phyloP scores from a whole-genome alignment of 106 monocot species.

The Phalaenopsis aphrodite region DNA sequence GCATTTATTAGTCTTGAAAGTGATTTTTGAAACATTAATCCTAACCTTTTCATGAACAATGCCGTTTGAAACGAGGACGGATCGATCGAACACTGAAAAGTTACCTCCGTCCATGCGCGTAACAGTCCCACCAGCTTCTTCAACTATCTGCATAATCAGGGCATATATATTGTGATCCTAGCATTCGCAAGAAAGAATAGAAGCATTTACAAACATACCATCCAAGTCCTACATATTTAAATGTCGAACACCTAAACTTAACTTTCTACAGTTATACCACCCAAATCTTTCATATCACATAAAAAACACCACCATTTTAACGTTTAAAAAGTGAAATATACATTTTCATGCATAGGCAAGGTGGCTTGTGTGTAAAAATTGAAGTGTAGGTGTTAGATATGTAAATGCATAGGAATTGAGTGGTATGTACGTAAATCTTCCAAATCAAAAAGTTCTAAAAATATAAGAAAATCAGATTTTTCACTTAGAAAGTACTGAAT shows the following conservation, averaged over 20 bases:
- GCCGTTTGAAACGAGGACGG: constrained; percentile 91
- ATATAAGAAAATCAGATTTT: background rate
- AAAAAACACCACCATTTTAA: too few relatives aligned
- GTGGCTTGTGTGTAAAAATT: too few relatives aligned
- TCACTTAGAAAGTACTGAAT: too few relatives aligned
- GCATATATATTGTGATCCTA: background rate
- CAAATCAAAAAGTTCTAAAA: background rate
- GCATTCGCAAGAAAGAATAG: background rate
- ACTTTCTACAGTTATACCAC: too few relatives aligned
- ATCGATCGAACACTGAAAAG: constrained; percentile 93
- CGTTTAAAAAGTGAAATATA: too few relatives aligned
- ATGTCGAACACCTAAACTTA: too few relatives aligned
- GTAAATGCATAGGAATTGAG: too few relatives aligned
- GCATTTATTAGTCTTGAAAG: background rate
- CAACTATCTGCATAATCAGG: constrained; percentile 60
- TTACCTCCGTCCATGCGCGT: constrained; percentile 90
- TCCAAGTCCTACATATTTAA: too few relatives aligned
- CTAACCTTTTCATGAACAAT: constrained; percentile 67
- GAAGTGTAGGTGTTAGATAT: too few relatives aligned
- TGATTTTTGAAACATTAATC: background rate
- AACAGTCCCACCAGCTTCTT: constrained; percentile 95
- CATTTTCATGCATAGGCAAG: too few relatives aligned
- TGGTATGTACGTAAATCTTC: too few relatives aligned
- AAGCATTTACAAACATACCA: background rate
- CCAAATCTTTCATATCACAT: too few relatives aligned